Base-by-base conservation (phyloP, 139 green algal genomes). In the Mychonastes homosphaera region DNA sequence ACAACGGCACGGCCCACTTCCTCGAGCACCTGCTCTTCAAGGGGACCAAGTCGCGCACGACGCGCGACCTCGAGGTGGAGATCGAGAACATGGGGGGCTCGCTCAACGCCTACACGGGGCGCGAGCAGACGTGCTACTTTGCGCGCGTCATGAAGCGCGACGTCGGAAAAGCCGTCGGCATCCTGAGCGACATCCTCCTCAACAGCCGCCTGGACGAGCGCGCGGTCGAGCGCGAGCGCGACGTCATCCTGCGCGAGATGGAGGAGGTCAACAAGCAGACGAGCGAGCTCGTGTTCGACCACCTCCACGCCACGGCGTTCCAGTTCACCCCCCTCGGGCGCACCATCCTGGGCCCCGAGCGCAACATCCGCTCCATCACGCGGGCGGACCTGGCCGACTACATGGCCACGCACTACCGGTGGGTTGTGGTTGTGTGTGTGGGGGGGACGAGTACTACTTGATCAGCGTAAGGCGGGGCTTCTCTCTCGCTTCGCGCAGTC, bases 21-120 rank as follows among this genome's bases (percentile, higher is more conserved):
- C 78, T 99, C 58, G 92, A 99, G 78, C 92, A 99, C 79, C 95
- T 99, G 80, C 84, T 89, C 6, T 99, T 99, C 78, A 99, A 99
- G 77, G 92, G 92, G 36, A 98, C 91, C 41, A 88, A 87, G 70
- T 81, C 84, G 36, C 78, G 88, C 27, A 86, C 60, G 4, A 77
- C 83, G 36, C 79, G 76, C 56, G 75, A 92, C 55, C 73, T 99
- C 43, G 93, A 98, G 75, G 70, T 91, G 15, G 91, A 98, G 78
- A 84, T 99, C 33, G 93, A 99, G 77, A 87, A 98, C 78, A 92
- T 98, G 84, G 93, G 93, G 6, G 90, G 81, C 29, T 90, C 96
- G 68, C 78, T 99, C 38, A 98, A 98, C 58, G 93, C 93, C 0
- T 99, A 97, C 82, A 99, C 93, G 3, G 87, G 76, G 2, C 80